A percentile compares a stretch with the other conserved stretches of the same genome.
Conservation (phyloP, 805 yeast genomes). For the Kuraishia borneana region DNA sequence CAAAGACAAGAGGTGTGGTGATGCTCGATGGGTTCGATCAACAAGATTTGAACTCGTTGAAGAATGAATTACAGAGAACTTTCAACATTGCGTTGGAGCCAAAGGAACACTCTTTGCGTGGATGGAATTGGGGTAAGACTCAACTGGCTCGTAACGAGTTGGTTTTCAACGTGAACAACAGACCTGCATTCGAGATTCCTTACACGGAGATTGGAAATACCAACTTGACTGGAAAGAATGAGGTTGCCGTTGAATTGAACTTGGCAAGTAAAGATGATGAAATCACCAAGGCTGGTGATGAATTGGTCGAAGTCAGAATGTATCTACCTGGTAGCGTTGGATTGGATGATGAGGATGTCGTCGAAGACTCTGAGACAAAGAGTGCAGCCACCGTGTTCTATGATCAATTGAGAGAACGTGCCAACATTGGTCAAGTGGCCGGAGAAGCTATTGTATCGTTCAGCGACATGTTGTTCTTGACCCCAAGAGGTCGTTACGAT, state of each 20-base stretch:
- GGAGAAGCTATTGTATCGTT: conserved; percentile 94
- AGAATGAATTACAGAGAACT: conserved; percentile 72
- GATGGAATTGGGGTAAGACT: conserved; percentile 98
- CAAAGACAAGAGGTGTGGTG: conserved; percentile 78
- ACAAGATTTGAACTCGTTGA: conserved; percentile 71
- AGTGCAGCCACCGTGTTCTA: conserved; percentile 79
- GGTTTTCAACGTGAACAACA: conserved; percentile 73
- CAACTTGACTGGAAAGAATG: conserved; percentile 84
- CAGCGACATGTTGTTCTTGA: conserved; percentile 80
- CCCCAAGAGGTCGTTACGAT: conserved; percentile 98
- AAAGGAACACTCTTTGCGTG: conserved; percentile 86
- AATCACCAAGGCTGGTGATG: conserved; percentile 78
- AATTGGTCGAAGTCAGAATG: conserved; percentile 87
- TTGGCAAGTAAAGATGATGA: conserved; percentile 16
- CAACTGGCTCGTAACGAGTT: conserved; percentile 90
- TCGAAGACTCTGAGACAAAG: conserved; percentile 26
- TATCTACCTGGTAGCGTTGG: conserved; percentile 80
- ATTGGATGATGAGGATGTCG: conserved; percentile 15
- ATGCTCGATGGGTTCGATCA: conserved; percentile 86
- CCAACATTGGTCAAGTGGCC: conserved; percentile 87
- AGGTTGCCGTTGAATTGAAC: conserved; percentile 83
- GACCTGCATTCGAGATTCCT: conserved; percentile 88
- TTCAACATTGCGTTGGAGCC: conserved; percentile 67
- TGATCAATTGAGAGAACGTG: conserved; percentile 84
- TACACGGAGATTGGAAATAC: conserved; percentile 72